Base-by-base conservation (phyloP, 306 rosid species). In the Heteromeles arbutifolia region DNA sequence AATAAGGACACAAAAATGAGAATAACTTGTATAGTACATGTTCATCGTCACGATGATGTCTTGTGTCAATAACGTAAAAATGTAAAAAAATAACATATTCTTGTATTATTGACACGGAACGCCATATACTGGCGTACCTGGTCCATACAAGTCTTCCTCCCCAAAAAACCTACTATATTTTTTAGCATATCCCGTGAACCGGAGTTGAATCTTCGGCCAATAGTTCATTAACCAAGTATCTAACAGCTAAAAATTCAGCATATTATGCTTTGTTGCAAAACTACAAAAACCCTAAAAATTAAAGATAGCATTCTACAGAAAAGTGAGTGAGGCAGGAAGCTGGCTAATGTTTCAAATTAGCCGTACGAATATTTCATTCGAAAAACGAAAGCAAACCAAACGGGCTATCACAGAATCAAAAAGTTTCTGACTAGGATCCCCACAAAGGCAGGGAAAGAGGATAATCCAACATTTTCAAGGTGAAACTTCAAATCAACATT, bases 331-430 rank as follows among this genome's bases (percentile, higher is more conserved):
- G 54, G 21, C 56, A 59, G 67, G 81, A 78, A 79, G 86, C 88
- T 85, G 78, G 85, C 80, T 43, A 56, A 56, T 77, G 76, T 74
- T 48, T 32, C 62, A 59, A 73, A 78, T 57, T 12, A 25, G 43
- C 76, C 81, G 87, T 81, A 86, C 87, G 80, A 78, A 84, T 78
- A 83, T 78, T 78, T 25, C 74, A 64, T 64, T 52, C 67, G 2
- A 83, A 77, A 66, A 31, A 75, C 62, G 66, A 83, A 80, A 28
- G 74, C 74, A 64, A 25, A 64, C 80, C 77, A 80, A 72, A 74
- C 48, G 63, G 56, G 65, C 44, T 15, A 74, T 28, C 87, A 79
- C 86, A 78, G 87, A 74, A 81, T 83, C 83, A 85, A 79, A 52
- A n/a, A 24, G 5, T 14, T 77, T 73, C 84, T 54, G 77, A 81